Conservation (phyloP, 805 yeast genomes). For the Ascoidea rubescens region DNA sequence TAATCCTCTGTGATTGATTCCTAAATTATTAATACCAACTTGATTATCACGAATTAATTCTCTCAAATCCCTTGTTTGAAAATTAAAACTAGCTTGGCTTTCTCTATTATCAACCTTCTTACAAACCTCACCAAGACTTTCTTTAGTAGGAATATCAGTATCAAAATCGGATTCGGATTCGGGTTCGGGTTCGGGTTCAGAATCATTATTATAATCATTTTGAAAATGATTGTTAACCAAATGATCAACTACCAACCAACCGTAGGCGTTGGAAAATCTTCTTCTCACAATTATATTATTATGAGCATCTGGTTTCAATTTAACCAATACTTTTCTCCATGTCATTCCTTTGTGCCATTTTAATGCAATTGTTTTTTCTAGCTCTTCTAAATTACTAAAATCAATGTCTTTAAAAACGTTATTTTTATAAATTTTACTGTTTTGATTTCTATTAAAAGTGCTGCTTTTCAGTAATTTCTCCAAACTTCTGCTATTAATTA, state of each 20-base stretch:
- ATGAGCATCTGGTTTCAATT: constrained; percentile 62
- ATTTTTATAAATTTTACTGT: background rate
- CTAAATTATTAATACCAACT: too few species aligned
- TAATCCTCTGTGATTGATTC: too few species aligned
- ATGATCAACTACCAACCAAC: constrained; percentile 74
- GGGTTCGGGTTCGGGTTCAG: background rate
- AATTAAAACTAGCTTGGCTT: too few species aligned
- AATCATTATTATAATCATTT: constrained; percentile 6
- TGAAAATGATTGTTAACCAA: constrained; percentile 47
- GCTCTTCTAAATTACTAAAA: constrained; percentile 23
- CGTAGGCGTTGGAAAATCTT: constrained; percentile 66
- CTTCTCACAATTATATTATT: constrained; percentile 63
- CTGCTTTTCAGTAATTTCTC: background rate
- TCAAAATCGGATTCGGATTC: background rate
- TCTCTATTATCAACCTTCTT: too few species aligned
- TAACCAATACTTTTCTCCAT: constrained; percentile 62
- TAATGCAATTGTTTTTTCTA: constrained; percentile 58
- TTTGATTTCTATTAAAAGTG: background rate
- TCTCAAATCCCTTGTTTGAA: too few species aligned
- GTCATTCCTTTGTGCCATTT: constrained; percentile 54
- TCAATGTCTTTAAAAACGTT: constrained; percentile 8
- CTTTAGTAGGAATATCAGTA: background rate
- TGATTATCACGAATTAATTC: too few species aligned
- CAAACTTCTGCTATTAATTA: background rate
- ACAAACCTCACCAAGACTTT: background rate